phyloP scores from a whole-genome alignment of 345 rosid genomes.

The Aquilaria malaccensis region DNA sequence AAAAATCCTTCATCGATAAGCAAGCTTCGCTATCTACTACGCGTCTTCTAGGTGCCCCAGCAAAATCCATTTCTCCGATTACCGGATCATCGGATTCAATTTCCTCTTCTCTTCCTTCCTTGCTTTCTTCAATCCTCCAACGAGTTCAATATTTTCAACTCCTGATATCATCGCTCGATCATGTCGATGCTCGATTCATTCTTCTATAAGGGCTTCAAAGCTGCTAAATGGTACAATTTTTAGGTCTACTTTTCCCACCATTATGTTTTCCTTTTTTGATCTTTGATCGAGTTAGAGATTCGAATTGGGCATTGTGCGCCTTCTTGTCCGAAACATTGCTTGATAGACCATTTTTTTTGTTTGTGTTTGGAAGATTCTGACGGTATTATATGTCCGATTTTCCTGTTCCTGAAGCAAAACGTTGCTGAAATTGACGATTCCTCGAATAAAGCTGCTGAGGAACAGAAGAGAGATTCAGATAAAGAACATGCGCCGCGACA shows the following conservation, averaged over 20 bases:
- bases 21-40: too few species aligned
- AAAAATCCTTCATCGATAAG: too few species aligned
- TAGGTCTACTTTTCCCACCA: not conserved
- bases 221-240: conserved; percentile 61
- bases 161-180: conserved; percentile 17
- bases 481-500: conserved; percentile 87
- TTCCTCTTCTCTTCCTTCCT: not conserved
- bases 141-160: not conserved
- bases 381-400: not conserved
- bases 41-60: too few species aligned
- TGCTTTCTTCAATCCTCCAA: not conserved
- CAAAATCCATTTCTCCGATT: too few species aligned
- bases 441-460: conserved; percentile 80
- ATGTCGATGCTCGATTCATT: conserved; percentile 91
- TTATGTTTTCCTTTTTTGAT: not conserved
- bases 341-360: not conserved
- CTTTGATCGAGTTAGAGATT: not conserved
- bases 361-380: not conserved
- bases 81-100: too few species aligned
- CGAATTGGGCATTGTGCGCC: not conserved
- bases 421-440: conserved; percentile 66
- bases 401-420: conserved; percentile 61
- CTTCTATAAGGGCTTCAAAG: conserved; percentile 89
- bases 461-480: conserved; percentile 90
- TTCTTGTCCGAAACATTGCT: not conserved